Evolutionary conservation across 73 alveolate genomes (phyloP).

Genomic region (Tetrahymena thermophila): DNA sequence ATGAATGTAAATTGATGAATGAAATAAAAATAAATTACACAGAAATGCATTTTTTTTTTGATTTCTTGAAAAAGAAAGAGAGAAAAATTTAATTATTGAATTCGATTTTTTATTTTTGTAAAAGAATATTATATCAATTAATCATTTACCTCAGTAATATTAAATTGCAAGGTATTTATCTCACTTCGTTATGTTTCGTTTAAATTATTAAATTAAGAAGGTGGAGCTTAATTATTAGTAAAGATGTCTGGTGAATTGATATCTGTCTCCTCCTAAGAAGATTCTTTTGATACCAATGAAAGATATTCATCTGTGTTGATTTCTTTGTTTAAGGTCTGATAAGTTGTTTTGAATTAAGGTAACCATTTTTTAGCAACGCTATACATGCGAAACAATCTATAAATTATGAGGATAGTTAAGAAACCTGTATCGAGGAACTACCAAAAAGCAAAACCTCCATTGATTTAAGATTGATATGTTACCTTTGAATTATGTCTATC

Average conservation of each 20-base stretch:
- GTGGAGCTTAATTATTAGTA: not conserved
- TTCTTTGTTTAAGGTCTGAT: not conserved
- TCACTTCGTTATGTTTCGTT: not conserved
- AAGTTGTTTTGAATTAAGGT: not conserved
- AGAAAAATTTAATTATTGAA: not conserved
- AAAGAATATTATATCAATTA: not conserved
- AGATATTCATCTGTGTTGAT: not conserved
- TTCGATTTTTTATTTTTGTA: not conserved
- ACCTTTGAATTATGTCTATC: not conserved
- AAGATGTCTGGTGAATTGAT: not conserved
- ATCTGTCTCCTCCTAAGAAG: not conserved
- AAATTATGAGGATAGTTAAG: not conserved
- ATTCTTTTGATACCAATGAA: not conserved
- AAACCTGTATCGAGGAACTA: not conserved
- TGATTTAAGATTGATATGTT: not conserved
- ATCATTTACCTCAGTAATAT: not conserved
- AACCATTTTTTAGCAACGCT: not conserved
- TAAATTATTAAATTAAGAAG: not conserved
- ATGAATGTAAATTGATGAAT: not conserved
- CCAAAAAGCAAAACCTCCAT: not conserved
- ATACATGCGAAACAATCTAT: not conserved
- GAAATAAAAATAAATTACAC: not conserved
- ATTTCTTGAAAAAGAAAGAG: not conserved
- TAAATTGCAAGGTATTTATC: not conserved
- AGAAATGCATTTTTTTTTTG: not conserved